Base-by-base conservation (phyloP, 257 asterid genomes). In the Nicotiana sylvestris region DNA sequence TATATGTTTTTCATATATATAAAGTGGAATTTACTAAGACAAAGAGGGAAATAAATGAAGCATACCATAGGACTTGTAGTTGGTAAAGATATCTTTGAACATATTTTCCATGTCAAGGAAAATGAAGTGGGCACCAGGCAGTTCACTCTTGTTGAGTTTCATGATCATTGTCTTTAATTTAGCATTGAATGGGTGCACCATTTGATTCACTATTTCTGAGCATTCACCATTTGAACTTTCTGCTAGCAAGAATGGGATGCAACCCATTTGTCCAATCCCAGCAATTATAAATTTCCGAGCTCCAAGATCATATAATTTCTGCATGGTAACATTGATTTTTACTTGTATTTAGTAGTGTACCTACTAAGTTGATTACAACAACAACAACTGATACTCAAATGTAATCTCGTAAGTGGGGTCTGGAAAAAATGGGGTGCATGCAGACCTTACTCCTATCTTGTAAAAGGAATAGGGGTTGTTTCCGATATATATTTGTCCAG, bases 201-300 rank as follows among this genome's bases (percentile, higher is more conserved):
- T 90, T 62, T 85, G 80, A 78, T 96, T 96, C 27, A 94, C 99
- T 6, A 83, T 85, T 13, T 92, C 91, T 2, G 97, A 92, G 82
- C 97, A 96, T 0, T 51, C 61, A 0, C 97, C 92, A 0, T 32
- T 82, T 55, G 68, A 76, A 81, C 91, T 92, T 68, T 91, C 97
- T 1, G 98, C 92, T 16, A 95, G 90, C 29, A 94, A 92, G 86
- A 96, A 91, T 0, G 98, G 99, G 46, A 92, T 95, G 70, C 99
- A 95, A 2, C 98, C 99, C 97, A 95, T 92, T 37, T 88, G 81
- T n/a, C 98, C 99, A 5, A 95, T 85, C 51, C 99, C 99, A 0
- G 88, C 91, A 60, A 95, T 94, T 72, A 90, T 97, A 53, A 95
- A 92, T 81, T 85, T 95, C 85, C 97, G 88, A 27, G 97, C 99